phyloP scores from a whole-genome alignment of 148 eudicot genomes.

The Vaccinium corymbosum region DNA sequence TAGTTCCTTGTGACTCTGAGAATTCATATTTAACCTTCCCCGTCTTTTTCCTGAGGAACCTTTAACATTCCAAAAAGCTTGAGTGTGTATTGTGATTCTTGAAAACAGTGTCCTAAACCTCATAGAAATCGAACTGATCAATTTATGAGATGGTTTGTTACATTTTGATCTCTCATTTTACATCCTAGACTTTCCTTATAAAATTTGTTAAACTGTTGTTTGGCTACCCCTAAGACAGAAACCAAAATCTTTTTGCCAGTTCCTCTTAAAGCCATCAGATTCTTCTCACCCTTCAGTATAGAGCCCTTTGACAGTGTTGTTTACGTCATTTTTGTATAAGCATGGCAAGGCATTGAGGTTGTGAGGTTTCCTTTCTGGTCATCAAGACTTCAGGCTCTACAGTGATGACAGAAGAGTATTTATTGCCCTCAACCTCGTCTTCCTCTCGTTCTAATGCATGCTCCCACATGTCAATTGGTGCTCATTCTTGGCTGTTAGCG shows the following conservation, averaged over 20 bases:
- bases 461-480: slow-evolving; percentile 18
- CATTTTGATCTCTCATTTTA: not conserved
- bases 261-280: not conserved
- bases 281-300: not conserved
- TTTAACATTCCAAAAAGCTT: not conserved
- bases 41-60: not conserved
- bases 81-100: not conserved
- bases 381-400: slow-evolving; percentile 15
- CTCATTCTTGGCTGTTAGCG: slow-evolving; percentile 33
- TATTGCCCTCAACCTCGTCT: slow-evolving; percentile 25
- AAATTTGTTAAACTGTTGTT: not conserved
- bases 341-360: slow-evolving; percentile 12
- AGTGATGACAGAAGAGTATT: slow-evolving; percentile 5
- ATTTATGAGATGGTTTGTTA: not conserved
- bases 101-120: not conserved
- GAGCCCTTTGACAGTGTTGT: not conserved
- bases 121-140: not conserved
- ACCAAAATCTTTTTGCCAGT: not conserved
- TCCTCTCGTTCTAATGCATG: slow-evolving; percentile 13
- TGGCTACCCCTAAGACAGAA: not conserved
- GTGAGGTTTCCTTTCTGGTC: slow-evolving; percentile 25
- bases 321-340: not conserved
- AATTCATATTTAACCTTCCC: not conserved
- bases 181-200: not conserved
- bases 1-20: not conserved